phyloP scores from a whole-genome alignment of 2,329 filamentous ascomycete genomes.

The Diaporthe vexans region DNA sequence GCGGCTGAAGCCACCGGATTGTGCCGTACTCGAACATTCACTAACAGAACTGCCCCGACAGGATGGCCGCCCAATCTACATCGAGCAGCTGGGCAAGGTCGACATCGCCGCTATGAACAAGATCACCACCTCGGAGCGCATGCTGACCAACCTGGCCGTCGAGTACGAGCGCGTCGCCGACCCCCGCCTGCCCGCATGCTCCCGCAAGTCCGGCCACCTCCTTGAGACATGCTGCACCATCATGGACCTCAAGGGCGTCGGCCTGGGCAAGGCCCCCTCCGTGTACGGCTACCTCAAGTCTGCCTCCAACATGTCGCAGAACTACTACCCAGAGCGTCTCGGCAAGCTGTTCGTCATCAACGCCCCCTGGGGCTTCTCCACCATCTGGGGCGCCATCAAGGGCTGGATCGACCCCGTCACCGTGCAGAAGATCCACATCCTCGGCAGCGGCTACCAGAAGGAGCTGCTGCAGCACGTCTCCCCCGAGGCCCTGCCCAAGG shows the following conservation, averaged over 20 bases:
- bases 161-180: slow-evolving; percentile 98
- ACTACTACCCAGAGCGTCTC: slow-evolving; percentile 98
- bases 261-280: slow-evolving; percentile 81
- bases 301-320: slow-evolving; percentile 92
- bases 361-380: slow-evolving; percentile 93
- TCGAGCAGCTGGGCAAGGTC: slow-evolving; percentile 95
- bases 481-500: slow-evolving; percentile 88
- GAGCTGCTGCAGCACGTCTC: slow-evolving; percentile 89
- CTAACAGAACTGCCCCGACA: slow-evolving; percentile 52
- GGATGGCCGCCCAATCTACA: slow-evolving; percentile 98
- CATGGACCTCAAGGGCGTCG: slow-evolving; percentile 97
- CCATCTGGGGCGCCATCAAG: slow-evolving; percentile 89
- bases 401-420: slow-evolving; percentile 97
- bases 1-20: neutral
- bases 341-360: slow-evolving; percentile 99
- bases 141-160: slow-evolving; percentile 95
- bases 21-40: neutral
- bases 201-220: slow-evolving; percentile 88
- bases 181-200: slow-evolving; percentile 94
- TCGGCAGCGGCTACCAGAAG: slow-evolving; percentile 84
- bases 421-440: slow-evolving; percentile 93
- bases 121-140: slow-evolving; percentile 92
- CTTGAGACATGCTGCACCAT: slow-evolving; percentile 99
- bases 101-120: slow-evolving; percentile 91
- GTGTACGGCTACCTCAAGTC: slow-evolving; percentile 91